A percentile compares a stretch with the other conserved stretches of the same genome.
Conservation (phyloP, 139 green algal genomes). For the Coelastrella sp. region DNA sequence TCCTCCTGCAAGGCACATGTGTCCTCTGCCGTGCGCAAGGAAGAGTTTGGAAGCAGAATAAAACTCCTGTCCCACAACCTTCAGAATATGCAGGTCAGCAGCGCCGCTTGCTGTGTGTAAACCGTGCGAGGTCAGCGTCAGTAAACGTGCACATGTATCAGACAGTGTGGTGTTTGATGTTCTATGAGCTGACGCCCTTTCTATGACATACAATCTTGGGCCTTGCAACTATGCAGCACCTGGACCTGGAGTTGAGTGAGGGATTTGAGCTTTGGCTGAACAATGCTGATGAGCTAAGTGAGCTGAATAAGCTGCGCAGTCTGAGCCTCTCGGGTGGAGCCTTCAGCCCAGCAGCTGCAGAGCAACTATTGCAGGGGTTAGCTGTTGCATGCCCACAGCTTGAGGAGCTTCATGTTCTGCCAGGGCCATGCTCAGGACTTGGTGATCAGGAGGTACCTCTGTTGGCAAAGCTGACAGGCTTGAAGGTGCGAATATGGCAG, state of each 20-base stretch:
- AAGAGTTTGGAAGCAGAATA: conserved; percentile 3
- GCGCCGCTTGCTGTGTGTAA: background rate
- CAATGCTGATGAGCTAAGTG: background rate
- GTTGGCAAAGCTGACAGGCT: background rate
- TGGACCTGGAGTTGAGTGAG: conserved; percentile 45
- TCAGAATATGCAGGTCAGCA: conserved; percentile 40
- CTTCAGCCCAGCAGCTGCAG: conserved; percentile 2
- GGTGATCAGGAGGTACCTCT: conserved; percentile 35
- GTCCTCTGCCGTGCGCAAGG: conserved; percentile 25
- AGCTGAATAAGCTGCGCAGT: background rate
- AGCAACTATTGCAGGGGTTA: conserved; percentile 31
- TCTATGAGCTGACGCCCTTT: too few species aligned
- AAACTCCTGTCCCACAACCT: conserved; percentile 13
- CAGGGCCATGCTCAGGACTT: conserved; percentile 27
- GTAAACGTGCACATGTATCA: too few species aligned
- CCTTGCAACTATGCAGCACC: conserved; percentile 20
- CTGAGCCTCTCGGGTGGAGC: conserved; percentile 16
- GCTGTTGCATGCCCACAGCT: conserved; percentile 25
- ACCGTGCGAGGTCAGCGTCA: too few species aligned
- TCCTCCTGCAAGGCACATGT: conserved; percentile 41
- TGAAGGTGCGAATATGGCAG: conserved; percentile 8
- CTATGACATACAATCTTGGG: background rate
- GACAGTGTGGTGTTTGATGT: too few species aligned
- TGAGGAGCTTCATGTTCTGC: conserved; percentile 49
- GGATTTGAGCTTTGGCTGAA: conserved; percentile 41